Evolutionary conservation across 148 eudicot species (phyloP), one percentile per base, ranked within the genome.

Genomic region (Pouteria glomerata): DNA sequence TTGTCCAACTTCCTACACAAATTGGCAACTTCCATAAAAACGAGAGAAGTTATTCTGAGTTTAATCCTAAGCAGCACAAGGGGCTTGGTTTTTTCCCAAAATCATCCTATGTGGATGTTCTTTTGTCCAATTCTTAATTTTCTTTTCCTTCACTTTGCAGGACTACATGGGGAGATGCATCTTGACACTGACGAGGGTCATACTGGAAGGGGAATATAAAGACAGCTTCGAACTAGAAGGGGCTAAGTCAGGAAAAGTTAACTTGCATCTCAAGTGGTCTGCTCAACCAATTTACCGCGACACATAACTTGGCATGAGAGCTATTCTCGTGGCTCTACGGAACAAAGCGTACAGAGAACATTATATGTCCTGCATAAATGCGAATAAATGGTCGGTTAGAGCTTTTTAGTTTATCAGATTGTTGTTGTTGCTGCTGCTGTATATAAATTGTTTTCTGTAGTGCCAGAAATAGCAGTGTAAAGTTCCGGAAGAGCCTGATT

Each of bases 151-250:
- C 6, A 24, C 11, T 30, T 12, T 77, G 77, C 90, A 95, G 98
- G 97, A 95, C 64, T 89, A 84, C 57, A 89, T 95, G 93, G 98
- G 98, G 45, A 81, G 93, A 75, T 95, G 98, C 87, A 88, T 91
- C 75, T 55, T 95, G 84, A 95, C 98, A 56, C 70, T 95, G 81
- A 91, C 96, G 31, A 86, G 87, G 78, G 98, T 88, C 42, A 76
- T 95, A 76, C 56, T 89, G 79, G 98, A 95, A 78, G 97, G 91
- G 19, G 97, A 95, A 81, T 88, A 83, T 80, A 82, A 83, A 74
- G 98, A 86, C 50, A 82, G 85, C 82, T 78, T 89, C 44, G 79
- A 81, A 6, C 76, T 95, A 8, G 97, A 95, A 27, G 91, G 86
- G 57, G 89, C 97, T 33, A 91, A 89, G 82, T 73, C 88, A 7